These are phyloP conservation scores for Flaveria linearis DNA, from an alignment of 129 eudicot genomes.

Conservation along the genomic window DNA sequence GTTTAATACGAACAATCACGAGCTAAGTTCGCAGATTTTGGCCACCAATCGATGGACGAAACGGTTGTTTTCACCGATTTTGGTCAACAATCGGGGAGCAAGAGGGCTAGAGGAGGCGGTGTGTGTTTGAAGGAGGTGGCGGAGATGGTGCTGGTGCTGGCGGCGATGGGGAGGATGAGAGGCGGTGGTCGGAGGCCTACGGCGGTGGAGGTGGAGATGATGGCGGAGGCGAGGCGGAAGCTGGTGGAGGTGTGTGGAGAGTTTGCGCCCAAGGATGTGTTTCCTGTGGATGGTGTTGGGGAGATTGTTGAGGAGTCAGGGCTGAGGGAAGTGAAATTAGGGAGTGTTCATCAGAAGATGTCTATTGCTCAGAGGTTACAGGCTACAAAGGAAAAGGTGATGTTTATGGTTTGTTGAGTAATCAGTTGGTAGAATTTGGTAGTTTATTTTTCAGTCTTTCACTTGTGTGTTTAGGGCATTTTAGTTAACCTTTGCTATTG, in stretches of 20 bases:
- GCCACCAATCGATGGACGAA: not conserved
- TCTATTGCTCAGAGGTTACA: constrained; percentile 66
- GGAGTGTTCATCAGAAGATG: constrained; percentile 59
- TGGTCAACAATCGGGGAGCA: constrained; percentile 27
- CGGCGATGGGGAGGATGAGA: constrained; percentile 86
- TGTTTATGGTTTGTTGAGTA: not conserved
- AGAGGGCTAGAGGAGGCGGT: constrained; percentile 38
- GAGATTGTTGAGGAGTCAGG: constrained; percentile 80
- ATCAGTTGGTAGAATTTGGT: not conserved
- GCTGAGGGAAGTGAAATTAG: constrained; percentile 54
- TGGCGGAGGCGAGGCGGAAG: constrained; percentile 65
- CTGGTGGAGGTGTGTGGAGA: constrained; percentile 56
- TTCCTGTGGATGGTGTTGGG: constrained; percentile 70
- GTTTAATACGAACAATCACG: constrained; percentile 29
- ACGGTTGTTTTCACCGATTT: not conserved
- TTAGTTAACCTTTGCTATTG: not conserved
- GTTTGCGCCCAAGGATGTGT: constrained; percentile 75
- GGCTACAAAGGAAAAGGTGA: constrained; percentile 65
- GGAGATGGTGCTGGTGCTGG: constrained; percentile 80
- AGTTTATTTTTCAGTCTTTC: not conserved
- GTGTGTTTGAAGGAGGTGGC: constrained; percentile 59
- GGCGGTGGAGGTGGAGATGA: constrained; percentile 57
- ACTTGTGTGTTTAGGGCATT: not conserved
- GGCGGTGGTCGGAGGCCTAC: constrained; percentile 68
- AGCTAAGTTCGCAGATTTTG: not conserved